phyloP scores from a whole-genome alignment of 148 eudicot species.

The Vaccinium myrtillus region DNA sequence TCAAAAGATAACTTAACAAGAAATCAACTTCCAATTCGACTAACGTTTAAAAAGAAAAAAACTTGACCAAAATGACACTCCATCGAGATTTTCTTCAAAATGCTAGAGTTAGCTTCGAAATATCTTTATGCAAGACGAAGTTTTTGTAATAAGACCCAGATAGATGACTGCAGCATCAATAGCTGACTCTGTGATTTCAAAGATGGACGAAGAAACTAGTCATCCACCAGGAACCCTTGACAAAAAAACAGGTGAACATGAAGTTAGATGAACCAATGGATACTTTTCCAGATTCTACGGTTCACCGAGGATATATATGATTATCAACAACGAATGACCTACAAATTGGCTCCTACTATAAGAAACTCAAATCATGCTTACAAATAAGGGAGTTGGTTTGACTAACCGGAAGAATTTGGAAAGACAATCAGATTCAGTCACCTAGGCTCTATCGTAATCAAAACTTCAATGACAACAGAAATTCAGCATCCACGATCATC shows the following conservation, averaged over 20 bases:
- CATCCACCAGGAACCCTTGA: neutral
- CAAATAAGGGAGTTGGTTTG: neutral
- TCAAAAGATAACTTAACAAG: neutral
- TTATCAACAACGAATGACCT: neutral
- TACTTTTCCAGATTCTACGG: neutral
- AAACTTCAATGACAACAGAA: neutral
- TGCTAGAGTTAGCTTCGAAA: neutral
- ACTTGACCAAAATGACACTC: neutral
- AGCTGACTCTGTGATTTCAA: neutral
- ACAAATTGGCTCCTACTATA: neutral
- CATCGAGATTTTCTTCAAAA: neutral
- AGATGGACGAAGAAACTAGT: neutral
- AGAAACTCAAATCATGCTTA: neutral
- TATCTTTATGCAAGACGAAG: neutral
- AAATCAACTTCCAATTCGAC: neutral
- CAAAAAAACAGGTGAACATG: neutral
- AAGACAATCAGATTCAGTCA: neutral
- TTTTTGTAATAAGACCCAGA: neutral
- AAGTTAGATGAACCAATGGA: neutral
- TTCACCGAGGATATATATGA: neutral
- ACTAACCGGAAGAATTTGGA: slow-evolving; percentile 14
- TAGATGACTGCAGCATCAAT: neutral
- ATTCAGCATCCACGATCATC: slow-evolving; percentile 10
- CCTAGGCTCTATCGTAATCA: neutral
- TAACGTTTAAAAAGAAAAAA: neutral